Percentiles rank a stretch among this genome's conserved stretches.
phyloP scores from a whole-genome alignment of 768 basidiomycete genomes.

The Kwoniella bestiolae region DNA sequence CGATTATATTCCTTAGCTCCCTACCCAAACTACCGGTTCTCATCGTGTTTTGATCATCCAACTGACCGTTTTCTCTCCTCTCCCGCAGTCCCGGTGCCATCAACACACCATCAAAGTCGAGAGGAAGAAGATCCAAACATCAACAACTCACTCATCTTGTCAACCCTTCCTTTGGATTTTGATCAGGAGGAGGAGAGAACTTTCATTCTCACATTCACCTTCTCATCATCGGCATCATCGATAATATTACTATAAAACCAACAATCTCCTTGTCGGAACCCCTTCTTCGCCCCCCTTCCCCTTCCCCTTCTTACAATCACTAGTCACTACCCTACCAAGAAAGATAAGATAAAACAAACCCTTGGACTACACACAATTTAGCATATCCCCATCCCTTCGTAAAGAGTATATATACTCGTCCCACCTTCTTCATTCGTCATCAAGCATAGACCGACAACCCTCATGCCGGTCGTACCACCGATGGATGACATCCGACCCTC shows the following conservation, averaged over 20 bases:
- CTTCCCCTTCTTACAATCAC: neutral
- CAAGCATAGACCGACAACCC: neutral
- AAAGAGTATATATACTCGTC: neutral
- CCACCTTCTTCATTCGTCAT: neutral
- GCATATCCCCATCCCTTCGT: too few relatives aligned
- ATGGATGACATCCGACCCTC: conserved; percentile 12
- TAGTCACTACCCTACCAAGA: too few relatives aligned
- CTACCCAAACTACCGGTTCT: conserved; percentile 1
- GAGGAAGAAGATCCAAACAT: neutral
- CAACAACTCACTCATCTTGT: neutral
- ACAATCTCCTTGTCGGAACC: neutral
- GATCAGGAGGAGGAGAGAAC: neutral
- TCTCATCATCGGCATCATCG: neutral
- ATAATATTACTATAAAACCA: neutral
- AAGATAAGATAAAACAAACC: too few relatives aligned
- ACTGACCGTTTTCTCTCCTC: neutral
- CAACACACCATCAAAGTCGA: neutral
- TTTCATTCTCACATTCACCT: neutral
- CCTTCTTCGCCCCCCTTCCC: neutral
- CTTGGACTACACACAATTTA: too few relatives aligned
- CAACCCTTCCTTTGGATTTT: neutral
- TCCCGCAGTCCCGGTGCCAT: neutral
- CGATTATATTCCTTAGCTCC: neutral
- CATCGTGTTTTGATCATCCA: neutral
- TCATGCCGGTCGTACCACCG: conserved; percentile 18